Evolutionary conservation across 352 stramenopile genomes (phyloP).

Genomic region (Phytophthora megakarya): DNA sequence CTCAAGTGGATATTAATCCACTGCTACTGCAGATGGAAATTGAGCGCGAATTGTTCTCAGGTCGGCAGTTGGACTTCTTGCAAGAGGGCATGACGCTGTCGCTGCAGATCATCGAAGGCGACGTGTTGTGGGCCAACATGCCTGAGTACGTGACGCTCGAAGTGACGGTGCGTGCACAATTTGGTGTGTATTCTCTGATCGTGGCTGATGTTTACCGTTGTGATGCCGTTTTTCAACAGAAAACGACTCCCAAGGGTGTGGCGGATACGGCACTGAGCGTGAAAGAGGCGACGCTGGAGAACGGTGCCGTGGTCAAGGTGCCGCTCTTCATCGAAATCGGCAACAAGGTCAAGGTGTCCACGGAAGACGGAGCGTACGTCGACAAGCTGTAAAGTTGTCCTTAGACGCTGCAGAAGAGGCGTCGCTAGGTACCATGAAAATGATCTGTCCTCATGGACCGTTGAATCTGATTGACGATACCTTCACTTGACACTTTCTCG

Average conservation of each 20-base stretch:
- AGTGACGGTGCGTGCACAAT: slow-evolving; percentile 52
- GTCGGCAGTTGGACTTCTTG: slow-evolving; percentile 78
- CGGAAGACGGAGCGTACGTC: slow-evolving; percentile 77
- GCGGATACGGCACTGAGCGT: slow-evolving; percentile 77
- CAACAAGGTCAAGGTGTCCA: slow-evolving; percentile 75
- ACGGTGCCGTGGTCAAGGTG: slow-evolving; percentile 81
- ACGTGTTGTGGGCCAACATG: slow-evolving; percentile 88
- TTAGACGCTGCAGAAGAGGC: slow-evolving; percentile 12
- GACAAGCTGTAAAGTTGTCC: slow-evolving; percentile 61
- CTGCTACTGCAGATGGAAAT: slow-evolving; percentile 66
- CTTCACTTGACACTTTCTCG: slow-evolving; percentile 14
- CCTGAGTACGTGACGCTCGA: slow-evolving; percentile 77
- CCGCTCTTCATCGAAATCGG: slow-evolving; percentile 84
- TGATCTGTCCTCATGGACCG: slow-evolving; percentile 8
- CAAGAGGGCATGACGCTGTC: slow-evolving; percentile 80
- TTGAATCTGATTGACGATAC: slow-evolving; percentile 22
- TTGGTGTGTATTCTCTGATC: slow-evolving; percentile 2
- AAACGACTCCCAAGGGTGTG: slow-evolving; percentile 82
- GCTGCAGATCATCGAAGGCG: slow-evolving; percentile 84
- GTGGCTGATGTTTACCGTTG: slow-evolving; percentile 3
- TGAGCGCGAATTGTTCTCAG: slow-evolving; percentile 64
- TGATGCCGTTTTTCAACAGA: slow-evolving; percentile 27
- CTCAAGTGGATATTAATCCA: neutral
- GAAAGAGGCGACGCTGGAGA: slow-evolving; percentile 83
- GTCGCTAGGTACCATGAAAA: neutral